phyloP scores from a whole-genome alignment of 2,329 filamentous ascomycete genomes.

The Penicillium sp. region DNA sequence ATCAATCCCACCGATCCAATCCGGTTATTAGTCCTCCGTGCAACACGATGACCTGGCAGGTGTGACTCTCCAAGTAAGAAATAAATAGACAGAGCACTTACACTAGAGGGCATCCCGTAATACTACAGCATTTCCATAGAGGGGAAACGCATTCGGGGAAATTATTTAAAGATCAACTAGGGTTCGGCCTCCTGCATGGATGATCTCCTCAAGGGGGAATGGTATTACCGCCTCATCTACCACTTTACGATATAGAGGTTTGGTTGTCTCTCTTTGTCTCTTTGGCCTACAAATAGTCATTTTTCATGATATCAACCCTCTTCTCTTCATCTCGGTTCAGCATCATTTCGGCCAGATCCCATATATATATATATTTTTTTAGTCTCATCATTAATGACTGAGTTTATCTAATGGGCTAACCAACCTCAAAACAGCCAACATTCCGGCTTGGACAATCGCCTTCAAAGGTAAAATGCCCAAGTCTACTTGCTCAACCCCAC shows the following conservation, averaged over 20 bases:
- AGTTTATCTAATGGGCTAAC: no score
- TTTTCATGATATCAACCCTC: not conserved
- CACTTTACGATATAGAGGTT: not conserved
- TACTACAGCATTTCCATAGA: not conserved
- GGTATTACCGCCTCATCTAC: not conserved
- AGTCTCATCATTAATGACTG: not conserved
- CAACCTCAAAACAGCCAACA: not conserved
- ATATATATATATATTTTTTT: not conserved
- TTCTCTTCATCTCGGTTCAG: not conserved
- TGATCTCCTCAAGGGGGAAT: not conserved
- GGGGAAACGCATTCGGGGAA: not conserved
- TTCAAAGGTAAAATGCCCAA: not conserved
- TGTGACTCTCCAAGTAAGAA: not conserved
- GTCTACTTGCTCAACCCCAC: not conserved
- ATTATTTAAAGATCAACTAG: not conserved
- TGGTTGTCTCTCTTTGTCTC: not conserved
- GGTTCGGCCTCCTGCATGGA: not conserved
- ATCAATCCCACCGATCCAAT: slow-evolving; percentile 6
- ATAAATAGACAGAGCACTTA: not conserved
- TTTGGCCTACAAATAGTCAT: not conserved
- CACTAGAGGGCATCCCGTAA: not conserved
- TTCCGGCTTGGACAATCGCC: not conserved
- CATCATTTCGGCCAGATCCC: no score
- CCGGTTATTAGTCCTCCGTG: not conserved
- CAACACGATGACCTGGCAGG: not conserved